phyloP scores from a whole-genome alignment of 2,329 filamentous ascomycete genomes.

The Penicillium sp. region DNA sequence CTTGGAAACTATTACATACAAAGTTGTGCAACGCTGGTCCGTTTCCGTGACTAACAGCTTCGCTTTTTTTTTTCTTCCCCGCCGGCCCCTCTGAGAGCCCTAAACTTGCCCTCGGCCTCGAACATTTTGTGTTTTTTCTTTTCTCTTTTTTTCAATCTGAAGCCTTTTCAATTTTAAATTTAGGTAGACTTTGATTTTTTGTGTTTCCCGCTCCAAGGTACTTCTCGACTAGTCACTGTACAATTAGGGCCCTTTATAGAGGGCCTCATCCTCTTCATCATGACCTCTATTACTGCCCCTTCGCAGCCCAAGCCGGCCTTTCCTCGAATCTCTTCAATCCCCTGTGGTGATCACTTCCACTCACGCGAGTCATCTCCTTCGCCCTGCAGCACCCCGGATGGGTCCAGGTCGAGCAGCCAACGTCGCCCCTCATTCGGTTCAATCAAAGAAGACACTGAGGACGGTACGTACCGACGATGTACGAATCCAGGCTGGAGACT shows the following conservation, averaged over 20 bases:
- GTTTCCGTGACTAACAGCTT: constrained; percentile 40
- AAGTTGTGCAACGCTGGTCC: constrained; percentile 16
- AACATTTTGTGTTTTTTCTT: constrained; percentile 14
- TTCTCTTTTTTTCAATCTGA: constrained; percentile 28
- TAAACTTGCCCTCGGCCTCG: constrained; percentile 12
- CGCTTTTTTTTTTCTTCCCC: constrained; percentile 18
- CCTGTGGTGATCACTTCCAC: constrained; percentile 22
- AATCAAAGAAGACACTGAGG: constrained; percentile 42
- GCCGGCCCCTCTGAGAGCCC: constrained; percentile 25
- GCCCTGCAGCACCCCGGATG: constrained; percentile 34
- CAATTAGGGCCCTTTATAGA: constrained; percentile 26
- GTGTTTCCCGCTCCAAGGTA: constrained; percentile 11
- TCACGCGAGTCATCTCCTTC: constrained; percentile 37
- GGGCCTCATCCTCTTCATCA: constrained; percentile 26
- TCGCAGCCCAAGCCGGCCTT: constrained; percentile 27
- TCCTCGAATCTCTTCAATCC: constrained; percentile 20
- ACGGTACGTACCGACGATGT: constrained; percentile 33
- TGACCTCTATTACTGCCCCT: constrained; percentile 29
- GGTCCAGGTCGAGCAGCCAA: constrained; percentile 40
- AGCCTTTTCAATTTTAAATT: constrained; percentile 22
- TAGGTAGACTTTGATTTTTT: constrained; percentile 14
- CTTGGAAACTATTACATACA: background rate
- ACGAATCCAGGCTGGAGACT: constrained; percentile 3
- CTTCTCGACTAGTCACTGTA: constrained; percentile 8
- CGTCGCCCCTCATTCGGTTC: constrained; percentile 44